These are phyloP conservation scores for Chaetothyriales sp. DNA, from an alignment of 2,329 filamentous ascomycete genomes.

Conservation along the genomic window DNA sequence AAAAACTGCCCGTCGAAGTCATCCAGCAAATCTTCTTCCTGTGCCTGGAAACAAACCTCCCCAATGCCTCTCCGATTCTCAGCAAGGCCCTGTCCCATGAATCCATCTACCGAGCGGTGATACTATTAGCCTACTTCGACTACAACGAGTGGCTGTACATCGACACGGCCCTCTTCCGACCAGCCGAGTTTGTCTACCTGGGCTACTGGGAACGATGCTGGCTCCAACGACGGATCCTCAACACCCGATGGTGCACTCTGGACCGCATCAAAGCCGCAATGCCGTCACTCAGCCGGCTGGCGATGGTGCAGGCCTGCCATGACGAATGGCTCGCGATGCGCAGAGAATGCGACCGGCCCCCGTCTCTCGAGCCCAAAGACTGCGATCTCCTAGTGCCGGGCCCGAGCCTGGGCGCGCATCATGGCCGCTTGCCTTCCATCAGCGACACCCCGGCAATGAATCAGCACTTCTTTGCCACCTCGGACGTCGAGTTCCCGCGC, in stretches of 20 bases:
- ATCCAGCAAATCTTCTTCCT: conserved; percentile 39
- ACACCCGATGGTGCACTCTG: conserved; percentile 27
- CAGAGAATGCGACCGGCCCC: neutral
- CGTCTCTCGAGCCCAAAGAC: neutral
- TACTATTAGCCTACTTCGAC: conserved; percentile 28
- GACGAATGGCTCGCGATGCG: conserved; percentile 4
- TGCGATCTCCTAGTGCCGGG: too few relatives aligned
- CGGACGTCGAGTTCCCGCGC: neutral
- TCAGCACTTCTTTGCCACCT: conserved; percentile 4
- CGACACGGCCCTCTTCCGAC: conserved; percentile 22
- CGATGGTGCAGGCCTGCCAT: conserved; percentile 23
- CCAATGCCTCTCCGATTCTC: conserved; percentile 28
- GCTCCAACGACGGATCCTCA: conserved; percentile 24
- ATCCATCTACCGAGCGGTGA: conserved; percentile 26
- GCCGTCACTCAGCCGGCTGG: conserved; percentile 22
- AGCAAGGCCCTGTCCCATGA: conserved; percentile 26
- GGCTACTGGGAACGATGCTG: conserved; percentile 16
- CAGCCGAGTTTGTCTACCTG: conserved; percentile 23
- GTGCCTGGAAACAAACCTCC: conserved; percentile 31
- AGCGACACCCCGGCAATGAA: conserved; percentile 3
- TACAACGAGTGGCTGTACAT: conserved; percentile 21
- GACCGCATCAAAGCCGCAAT: conserved; percentile 22
- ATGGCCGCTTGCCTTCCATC: conserved; percentile 1
- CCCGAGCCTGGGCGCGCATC: too few relatives aligned
- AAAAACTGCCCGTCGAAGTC: conserved; percentile 35